Conservation (phyloP, 1,139 yeast genomes). For the Lodderomyces margitis region DNA sequence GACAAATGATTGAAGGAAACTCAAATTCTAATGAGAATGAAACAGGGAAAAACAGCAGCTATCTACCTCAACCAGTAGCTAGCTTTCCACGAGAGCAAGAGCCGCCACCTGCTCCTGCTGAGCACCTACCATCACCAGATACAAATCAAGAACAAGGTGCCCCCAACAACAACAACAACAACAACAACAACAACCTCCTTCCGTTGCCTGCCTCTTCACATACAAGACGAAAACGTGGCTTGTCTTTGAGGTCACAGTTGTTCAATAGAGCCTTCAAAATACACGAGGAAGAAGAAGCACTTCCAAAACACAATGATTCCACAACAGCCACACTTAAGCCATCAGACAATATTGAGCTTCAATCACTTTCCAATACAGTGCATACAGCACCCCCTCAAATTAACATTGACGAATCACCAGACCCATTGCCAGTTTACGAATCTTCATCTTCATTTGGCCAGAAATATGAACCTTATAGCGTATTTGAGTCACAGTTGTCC, state of each 20-base stretch:
- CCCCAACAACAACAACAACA: background rate
- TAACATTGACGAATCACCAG: constrained; percentile 15
- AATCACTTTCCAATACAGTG: constrained; percentile 4
- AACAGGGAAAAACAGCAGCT: background rate
- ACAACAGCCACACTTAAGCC: constrained; percentile 4
- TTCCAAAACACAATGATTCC: background rate
- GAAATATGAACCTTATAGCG: constrained; percentile 4
- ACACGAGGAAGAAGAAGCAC: constrained; percentile 8
- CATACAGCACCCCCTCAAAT: constrained; percentile 16
- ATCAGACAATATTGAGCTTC: constrained; percentile 10
- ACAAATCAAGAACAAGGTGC: background rate
- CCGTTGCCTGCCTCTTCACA: constrained; percentile 8
- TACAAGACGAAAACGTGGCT: constrained; percentile 61
- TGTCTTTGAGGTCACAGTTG: constrained; percentile 71
- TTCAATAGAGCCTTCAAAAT: constrained; percentile 50
- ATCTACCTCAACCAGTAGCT: background rate
- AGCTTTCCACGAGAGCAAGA: background rate
- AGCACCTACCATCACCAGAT: background rate
- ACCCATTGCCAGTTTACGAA: constrained; percentile 6
- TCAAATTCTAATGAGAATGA: background rate
- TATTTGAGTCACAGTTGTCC: constrained; percentile 17
- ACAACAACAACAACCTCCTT: constrained; percentile 2
- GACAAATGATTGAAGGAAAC: background rate
- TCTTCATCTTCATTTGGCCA: constrained; percentile 3
- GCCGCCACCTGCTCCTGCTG: background rate